phyloP scores from a whole-genome alignment of 2,329 filamentous ascomycete species.

The Monosporascus sp. region DNA sequence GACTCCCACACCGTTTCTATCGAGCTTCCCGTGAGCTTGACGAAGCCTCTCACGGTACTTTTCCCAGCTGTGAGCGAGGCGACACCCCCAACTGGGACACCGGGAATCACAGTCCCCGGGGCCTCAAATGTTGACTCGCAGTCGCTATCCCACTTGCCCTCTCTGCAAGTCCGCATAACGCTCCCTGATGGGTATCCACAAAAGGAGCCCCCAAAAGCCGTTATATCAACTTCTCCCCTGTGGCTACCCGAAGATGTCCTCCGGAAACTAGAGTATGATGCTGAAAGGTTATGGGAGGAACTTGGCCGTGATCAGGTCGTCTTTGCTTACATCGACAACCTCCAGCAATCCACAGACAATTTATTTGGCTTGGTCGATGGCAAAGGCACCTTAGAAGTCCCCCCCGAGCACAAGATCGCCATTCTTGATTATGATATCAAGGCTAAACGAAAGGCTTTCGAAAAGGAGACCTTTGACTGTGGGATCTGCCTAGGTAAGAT shows the following conservation, averaged over 20 bases:
- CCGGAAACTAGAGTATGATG: conserved; percentile 45
- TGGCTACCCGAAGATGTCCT: conserved; percentile 51
- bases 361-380: conserved; percentile 53
- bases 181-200: conserved; percentile 56
- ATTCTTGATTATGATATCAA: conserved; percentile 75
- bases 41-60: conserved; percentile 48
- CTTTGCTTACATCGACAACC: conserved; percentile 59
- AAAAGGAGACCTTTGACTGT: conserved; percentile 81
- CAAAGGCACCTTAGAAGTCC: conserved; percentile 45
- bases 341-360: conserved; percentile 53
- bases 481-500: conserved; percentile 69
- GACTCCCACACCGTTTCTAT: conserved; percentile 47
- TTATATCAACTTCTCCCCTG: conserved; percentile 47
- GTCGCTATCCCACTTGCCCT: conserved; percentile 51
- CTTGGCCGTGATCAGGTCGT: conserved; percentile 53
- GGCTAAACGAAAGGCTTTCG: conserved; percentile 69
- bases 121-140: conserved; percentile 35
- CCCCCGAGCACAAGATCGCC: conserved; percentile 58
- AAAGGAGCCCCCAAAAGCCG: conserved; percentile 42
- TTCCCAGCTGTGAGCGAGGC: conserved; percentile 46
- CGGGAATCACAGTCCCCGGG: conserved; percentile 6
- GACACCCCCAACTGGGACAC: conserved; percentile 13
- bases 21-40: conserved; percentile 52
- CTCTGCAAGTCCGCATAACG: conserved; percentile 46
- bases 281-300: conserved; percentile 55